A percentile compares a stretch with the other conserved stretches of the same genome.
These are phyloP conservation scores for Solanum rostratum DNA, from an alignment of 257 asterid genomes.

Conservation along the genomic window DNA sequence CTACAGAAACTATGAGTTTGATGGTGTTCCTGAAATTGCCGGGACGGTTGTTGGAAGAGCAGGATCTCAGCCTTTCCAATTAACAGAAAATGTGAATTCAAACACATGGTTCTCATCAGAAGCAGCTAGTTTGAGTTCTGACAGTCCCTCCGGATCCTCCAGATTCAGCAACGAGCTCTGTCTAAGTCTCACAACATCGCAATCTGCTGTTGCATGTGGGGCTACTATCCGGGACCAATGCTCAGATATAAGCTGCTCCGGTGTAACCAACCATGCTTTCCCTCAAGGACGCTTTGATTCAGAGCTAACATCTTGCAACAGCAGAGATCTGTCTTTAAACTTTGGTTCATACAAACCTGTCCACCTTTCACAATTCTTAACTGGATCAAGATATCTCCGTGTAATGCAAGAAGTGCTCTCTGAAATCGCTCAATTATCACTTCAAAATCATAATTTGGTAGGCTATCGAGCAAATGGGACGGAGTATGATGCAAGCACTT, in stretches of 20 bases:
- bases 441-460: constrained; percentile 19
- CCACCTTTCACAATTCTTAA: constrained; percentile 27
- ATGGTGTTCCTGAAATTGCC: constrained; percentile 13
- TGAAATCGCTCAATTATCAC: constrained; percentile 45
- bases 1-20: constrained; percentile 30
- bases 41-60: constrained; percentile 15
- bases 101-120: constrained; percentile 29
- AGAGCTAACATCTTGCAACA: constrained; percentile 42
- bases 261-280: constrained; percentile 22
- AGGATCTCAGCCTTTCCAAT: constrained; percentile 13
- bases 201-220: constrained; percentile 17
- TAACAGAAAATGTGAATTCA: constrained; percentile 5
- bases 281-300: constrained; percentile 26
- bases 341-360: constrained; percentile 26
- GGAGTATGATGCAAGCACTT: constrained; percentile 2
- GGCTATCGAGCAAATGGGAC: constrained; percentile 10
- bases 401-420: constrained; percentile 77
- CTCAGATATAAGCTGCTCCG: constrained; percentile 50
- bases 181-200: constrained; percentile 52
- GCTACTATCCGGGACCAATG: constrained; percentile 25
- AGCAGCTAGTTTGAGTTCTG: constrained; percentile 10
- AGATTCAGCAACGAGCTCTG: constrained; percentile 51
- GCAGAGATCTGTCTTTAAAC: constrained; percentile 31
- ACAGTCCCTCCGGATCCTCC: constrained; percentile 20
- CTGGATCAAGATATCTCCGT: constrained; percentile 43